phyloP scores from a whole-genome alignment of 139 green algal genomes.

The Closterium sp. region DNA sequence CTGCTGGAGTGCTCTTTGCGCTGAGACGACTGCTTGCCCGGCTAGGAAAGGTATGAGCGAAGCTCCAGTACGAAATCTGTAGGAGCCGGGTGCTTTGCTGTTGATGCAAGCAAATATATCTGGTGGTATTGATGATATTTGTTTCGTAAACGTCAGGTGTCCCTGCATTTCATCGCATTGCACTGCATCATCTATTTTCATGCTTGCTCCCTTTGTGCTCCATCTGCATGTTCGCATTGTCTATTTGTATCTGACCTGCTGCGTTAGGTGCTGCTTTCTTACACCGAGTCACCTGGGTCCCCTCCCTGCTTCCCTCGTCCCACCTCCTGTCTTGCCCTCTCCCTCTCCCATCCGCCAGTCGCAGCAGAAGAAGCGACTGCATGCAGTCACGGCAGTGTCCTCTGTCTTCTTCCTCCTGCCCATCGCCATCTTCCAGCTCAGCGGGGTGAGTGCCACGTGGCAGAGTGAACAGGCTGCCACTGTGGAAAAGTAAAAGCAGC shows the following conservation, averaged over 20 bases:
- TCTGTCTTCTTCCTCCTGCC: conserved; percentile 22
- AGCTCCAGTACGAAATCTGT: no score
- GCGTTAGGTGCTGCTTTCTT: no score
- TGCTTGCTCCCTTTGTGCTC: no score
- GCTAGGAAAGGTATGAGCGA: neutral
- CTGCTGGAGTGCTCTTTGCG: neutral
- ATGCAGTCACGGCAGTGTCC: conserved; percentile 26
- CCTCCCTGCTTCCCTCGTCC: neutral
- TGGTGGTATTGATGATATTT: no score
- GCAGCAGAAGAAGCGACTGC: conserved; percentile 29
- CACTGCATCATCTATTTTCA: no score
- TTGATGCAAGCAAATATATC: no score
- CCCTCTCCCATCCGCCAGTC: neutral
- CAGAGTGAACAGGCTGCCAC: neutral
- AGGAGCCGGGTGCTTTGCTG: no score
- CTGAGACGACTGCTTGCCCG: neutral
- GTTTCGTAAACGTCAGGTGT: no score
- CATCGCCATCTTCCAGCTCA: conserved; percentile 22
- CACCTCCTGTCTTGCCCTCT: neutral
- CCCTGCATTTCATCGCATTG: no score
- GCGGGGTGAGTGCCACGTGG: conserved; percentile 11
- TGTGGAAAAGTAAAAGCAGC: neutral
- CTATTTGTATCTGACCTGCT: no score
- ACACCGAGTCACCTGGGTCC: neutral
- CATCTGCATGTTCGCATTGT: no score